Base-by-base conservation (phyloP, 2,329 filamentous ascomycete species). In the Hypomyces rosellus region DNA sequence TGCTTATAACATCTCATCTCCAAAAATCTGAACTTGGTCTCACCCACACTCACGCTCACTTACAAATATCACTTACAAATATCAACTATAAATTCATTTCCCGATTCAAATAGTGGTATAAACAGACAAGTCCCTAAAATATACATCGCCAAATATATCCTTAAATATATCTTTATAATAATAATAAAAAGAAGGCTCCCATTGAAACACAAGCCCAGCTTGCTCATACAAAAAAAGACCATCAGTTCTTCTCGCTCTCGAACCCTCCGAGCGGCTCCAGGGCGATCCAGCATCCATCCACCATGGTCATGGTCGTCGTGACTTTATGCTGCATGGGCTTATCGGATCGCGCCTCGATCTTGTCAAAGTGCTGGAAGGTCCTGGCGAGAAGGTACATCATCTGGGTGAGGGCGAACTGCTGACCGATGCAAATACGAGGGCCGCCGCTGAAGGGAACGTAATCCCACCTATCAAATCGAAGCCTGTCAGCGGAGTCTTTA, bases 401-500 rank as follows among this genome's bases (percentile, higher is more conserved):
- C 55, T 71, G 65, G 22, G 67, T 65, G 33, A 67, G 57, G 14
- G 69, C 68, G 45, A 73, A 71, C 55, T 74, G 65, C 57, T 74
- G 73, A 37, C 70, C 68, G n/a, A 71, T 59, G 52, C 74, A 76
- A 39, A 70, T 71, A 12, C 72, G 64, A 2, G 71, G 70, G 0
- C 72, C 73, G 6, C 68, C 71, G 34, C 70, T 70, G 52, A 75
- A 76, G 0, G 71, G 69, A 2, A 74, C 48, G 53, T 70, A 74
- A 42, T 69, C 69, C 65, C 68, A 73, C 12, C 64, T 62, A 33
- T 20, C 22, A 20, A 42, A 20, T 20, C 15, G 5, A 37, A 11
- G 2, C 6, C 25, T 33, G 30, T 45, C 38, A 40, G 44, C 37
- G 20, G 20, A 16, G 4, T n/a, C 8, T n/a, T 8, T 11, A 11